Evolutionary conservation across 768 basidiomycete genomes (phyloP).

Genomic region (Coprinopsis sp.): DNA sequence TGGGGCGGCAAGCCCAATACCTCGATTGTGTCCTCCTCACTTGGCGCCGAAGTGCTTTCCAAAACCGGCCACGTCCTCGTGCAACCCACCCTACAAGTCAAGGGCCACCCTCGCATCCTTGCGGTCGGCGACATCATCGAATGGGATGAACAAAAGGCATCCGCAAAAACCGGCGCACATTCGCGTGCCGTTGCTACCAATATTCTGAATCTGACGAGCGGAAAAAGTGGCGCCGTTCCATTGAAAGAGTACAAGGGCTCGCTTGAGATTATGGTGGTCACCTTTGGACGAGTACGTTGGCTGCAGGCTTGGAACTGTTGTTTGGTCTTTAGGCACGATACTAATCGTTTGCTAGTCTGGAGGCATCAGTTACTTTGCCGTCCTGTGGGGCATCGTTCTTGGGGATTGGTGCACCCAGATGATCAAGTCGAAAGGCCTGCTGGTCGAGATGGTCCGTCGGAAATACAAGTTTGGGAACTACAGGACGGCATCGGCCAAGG

Average conservation of each 20-base stretch:
- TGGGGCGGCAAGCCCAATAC: slow-evolving; percentile 40
- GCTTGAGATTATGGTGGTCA: slow-evolving; percentile 47
- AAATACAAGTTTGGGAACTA: too few species aligned
- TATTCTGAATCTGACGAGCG: slow-evolving; percentile 14
- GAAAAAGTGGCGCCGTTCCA: not conserved
- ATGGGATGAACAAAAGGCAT: slow-evolving; percentile 15
- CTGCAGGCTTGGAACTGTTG: not conserved
- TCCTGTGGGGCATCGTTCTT: slow-evolving; percentile 41
- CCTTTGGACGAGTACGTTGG: not conserved
- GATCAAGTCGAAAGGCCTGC: slow-evolving; percentile 13
- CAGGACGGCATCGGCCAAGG: too few species aligned
- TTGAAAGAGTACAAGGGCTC: slow-evolving; percentile 40
- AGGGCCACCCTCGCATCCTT: slow-evolving; percentile 16
- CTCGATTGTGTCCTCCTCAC: slow-evolving; percentile 36
- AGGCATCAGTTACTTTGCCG: slow-evolving; percentile 36
- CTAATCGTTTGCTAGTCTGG: not conserved
- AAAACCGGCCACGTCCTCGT: slow-evolving; percentile 39
- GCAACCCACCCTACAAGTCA: slow-evolving; percentile 31
- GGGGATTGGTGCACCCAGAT: slow-evolving; percentile 24
- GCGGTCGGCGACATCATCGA: slow-evolving; percentile 18
- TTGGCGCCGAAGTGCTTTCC: slow-evolving; percentile 28
- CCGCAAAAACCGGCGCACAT: slow-evolving; percentile 13
- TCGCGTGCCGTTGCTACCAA: slow-evolving; percentile 14
- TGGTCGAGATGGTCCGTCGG: slow-evolving; percentile 7
- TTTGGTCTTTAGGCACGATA: slow-evolving; percentile 12